Percentiles rank a stretch among this genome's conserved stretches.
These are phyloP conservation scores for Ganoderma boninense DNA, from an alignment of 1,284 basidiomycete species.

Conservation along the genomic window DNA sequence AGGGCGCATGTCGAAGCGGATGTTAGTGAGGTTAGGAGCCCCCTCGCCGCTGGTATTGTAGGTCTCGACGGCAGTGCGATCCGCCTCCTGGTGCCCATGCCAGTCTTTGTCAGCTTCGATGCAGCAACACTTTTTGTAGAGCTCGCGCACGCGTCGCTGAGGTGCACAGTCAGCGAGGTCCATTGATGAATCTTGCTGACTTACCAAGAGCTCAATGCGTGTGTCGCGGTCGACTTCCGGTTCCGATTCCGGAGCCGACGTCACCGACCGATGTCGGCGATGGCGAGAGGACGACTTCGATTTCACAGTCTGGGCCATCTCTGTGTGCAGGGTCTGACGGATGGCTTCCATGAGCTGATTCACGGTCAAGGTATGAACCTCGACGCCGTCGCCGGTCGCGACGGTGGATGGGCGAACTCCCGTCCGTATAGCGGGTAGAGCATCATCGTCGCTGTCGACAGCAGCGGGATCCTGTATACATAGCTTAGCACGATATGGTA, in stretches of 20 bases:
- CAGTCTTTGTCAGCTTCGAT: background rate
- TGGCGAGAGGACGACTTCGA: background rate
- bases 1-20: background rate
- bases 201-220: background rate
- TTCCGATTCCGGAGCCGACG: background rate
- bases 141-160: background rate
- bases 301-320: too few species aligned
- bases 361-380: background rate
- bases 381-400: background rate
- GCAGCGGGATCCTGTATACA: background rate
- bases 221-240: background rate
- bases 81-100: background rate
- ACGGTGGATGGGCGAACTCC: too few species aligned
- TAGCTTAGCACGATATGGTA: background rate
- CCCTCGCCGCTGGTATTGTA: background rate
- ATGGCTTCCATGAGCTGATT: background rate
- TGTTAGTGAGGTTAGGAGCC: background rate
- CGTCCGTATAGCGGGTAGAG: too few species aligned
- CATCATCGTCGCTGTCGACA: too few species aligned
- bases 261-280: background rate
- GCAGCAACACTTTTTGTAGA: background rate
- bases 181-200: background rate
- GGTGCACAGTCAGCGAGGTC: background rate
- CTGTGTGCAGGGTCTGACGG: background rate
- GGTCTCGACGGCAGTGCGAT: background rate